Evolutionary conservation across 2,329 filamentous ascomycete genomes (phyloP).

Genomic region (Xylariomycetidae sp.): DNA sequence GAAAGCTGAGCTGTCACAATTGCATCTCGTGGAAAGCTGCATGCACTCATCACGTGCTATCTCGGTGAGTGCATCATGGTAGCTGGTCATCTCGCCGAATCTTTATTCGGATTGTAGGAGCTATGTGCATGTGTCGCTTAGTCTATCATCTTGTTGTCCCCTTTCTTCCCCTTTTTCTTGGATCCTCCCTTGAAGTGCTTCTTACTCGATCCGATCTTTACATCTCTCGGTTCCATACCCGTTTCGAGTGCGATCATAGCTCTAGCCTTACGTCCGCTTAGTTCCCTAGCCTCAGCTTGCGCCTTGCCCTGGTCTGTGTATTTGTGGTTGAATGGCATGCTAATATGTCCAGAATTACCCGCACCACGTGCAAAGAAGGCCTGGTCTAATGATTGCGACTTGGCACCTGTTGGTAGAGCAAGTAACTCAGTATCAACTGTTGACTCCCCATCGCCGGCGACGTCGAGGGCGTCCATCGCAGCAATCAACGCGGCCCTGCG

Average conservation of each 20-base stretch:
- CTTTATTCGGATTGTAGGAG: too few relatives aligned
- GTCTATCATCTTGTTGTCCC: constrained; percentile 29
- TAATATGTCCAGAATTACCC: constrained; percentile 61
- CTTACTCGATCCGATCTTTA: constrained; percentile 65
- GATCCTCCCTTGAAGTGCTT: constrained; percentile 89
- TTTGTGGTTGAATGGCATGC: constrained; percentile 82
- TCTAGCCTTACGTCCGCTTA: constrained; percentile 79
- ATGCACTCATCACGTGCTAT: too few relatives aligned
- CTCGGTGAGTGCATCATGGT: too few relatives aligned
- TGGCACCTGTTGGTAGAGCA: constrained; percentile 57
- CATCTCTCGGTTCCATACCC: constrained; percentile 76
- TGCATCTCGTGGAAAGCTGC: too few relatives aligned
- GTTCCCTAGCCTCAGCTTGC: constrained; percentile 53
- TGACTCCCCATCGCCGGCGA: constrained; percentile 33
- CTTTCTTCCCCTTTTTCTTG: constrained; percentile 54
- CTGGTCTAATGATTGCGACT: constrained; percentile 75
- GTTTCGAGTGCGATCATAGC: constrained; percentile 79
- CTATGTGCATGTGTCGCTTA: too few relatives aligned
- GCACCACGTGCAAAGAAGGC: constrained; percentile 66
- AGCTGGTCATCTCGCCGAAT: too few relatives aligned
- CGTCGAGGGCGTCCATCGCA: constrained; percentile 42
- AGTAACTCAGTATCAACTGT: constrained; percentile 43
- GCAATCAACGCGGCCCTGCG: constrained; percentile 61
- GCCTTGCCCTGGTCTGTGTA: constrained; percentile 73
- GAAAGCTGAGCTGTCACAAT: too few relatives aligned